phyloP scores from a whole-genome alignment of 495 filamentous ascomycete species.

The Aspergillus steynii region DNA sequence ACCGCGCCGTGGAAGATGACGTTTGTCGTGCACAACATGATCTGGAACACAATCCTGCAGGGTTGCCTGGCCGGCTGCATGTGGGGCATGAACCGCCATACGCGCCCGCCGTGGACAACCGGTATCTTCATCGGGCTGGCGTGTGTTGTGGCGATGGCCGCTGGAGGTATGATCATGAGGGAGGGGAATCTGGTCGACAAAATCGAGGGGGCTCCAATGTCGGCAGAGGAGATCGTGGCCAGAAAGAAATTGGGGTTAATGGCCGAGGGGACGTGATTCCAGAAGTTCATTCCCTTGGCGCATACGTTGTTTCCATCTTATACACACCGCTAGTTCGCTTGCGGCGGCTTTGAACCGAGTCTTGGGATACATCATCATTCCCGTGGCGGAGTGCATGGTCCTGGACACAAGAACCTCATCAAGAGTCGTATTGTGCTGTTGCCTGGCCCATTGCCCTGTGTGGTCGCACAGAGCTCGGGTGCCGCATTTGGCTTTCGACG shows the following conservation, averaged over 20 bases:
- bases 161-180: conserved; percentile 57
- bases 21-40: conserved; percentile 70
- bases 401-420: no score
- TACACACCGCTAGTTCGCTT: background rate
- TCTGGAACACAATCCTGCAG: conserved; percentile 73
- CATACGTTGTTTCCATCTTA: no score
- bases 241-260: background rate
- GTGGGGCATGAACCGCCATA: conserved; percentile 73
- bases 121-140: conserved; percentile 72
- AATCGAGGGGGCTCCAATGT: background rate
- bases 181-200: background rate
- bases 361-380: no score
- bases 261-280: no score
- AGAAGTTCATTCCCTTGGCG: no score
- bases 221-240: background rate
- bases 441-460: no score
- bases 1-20: conserved; percentile 76
- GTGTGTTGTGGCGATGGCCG: conserved; percentile 66
- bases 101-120: conserved; percentile 71
- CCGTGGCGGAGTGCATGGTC: no score
- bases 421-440: no score
- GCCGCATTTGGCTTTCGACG: no score
- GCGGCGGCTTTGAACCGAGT: no score
- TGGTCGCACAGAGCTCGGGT: no score
- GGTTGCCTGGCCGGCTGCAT: conserved; percentile 69